Evolutionary conservation across 139 green algal genomes (phyloP).

Genomic region (Choricystis sp.): DNA sequence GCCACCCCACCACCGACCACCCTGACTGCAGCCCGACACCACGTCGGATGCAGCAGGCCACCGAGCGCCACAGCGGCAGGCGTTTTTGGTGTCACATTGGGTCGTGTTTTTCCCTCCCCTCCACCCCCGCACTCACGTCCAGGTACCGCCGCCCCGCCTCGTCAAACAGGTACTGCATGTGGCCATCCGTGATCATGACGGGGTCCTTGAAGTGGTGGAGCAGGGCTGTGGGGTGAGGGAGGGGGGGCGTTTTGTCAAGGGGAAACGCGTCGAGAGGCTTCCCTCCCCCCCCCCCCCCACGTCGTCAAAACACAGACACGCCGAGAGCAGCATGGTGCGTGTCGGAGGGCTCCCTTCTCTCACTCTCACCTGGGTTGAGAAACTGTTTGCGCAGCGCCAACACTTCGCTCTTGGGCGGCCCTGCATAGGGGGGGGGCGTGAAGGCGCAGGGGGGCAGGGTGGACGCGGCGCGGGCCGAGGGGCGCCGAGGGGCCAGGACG

Average conservation of each 20-base stretch:
- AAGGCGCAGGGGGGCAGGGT: slow-evolving; percentile 44
- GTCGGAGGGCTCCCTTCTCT: neutral
- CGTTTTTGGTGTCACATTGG: too few relatives aligned
- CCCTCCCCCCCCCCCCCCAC: neutral
- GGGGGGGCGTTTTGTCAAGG: neutral
- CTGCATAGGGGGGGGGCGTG: slow-evolving; percentile 52
- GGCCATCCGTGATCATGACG: slow-evolving; percentile 88
- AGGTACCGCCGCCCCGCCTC: slow-evolving; percentile 78
- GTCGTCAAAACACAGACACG: neutral
- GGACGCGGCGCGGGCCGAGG: too few relatives aligned
- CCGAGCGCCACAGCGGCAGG: too few relatives aligned
- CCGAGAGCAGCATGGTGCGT: neutral
- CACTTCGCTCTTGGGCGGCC: slow-evolving; percentile 67
- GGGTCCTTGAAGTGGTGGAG: slow-evolving; percentile 32
- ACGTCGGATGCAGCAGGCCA: too few relatives aligned
- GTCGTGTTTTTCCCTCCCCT: too few relatives aligned
- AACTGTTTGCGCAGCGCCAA: slow-evolving; percentile 48
- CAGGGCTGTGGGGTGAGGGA: slow-evolving; percentile 9
- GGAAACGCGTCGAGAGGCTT: neutral
- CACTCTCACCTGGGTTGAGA: slow-evolving; percentile 56
- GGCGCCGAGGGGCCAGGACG: too few relatives aligned
- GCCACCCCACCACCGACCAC: too few relatives aligned
- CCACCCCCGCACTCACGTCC: slow-evolving; percentile 40
- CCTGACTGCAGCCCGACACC: too few relatives aligned
- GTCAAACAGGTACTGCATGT: slow-evolving; percentile 96